Evolutionary conservation across 306 rosid species (phyloP), one percentile per base, ranked within the genome.

Genomic region (Citrullus mucosospermus): DNA sequence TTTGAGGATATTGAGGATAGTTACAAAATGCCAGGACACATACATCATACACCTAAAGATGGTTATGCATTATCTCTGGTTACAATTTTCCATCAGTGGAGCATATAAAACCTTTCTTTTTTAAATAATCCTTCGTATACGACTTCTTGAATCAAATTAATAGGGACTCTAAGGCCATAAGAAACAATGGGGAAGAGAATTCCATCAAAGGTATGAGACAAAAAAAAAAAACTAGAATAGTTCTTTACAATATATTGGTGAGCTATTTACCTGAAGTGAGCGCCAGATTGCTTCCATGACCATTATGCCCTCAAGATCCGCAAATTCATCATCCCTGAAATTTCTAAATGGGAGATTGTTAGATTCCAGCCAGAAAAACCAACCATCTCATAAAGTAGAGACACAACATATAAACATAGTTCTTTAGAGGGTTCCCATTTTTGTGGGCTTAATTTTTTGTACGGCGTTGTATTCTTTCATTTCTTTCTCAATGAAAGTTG

Each of bases 281-380:
- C 90, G 98, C 99, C 99, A 96, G 72, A 92, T 91, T 85, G 99
- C 99, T 90, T 96, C 99, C 89, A 92, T 96, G 88, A 96, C 91
- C 99, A 96, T 96, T 83, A 96, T 87, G 85, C 92, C 99, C 86
- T 96, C 99, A 54, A 96, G 96, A 87, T 96, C 99, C 28, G 90
- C 99, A 82, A 96, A 89, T 75, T 91, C 98, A 77, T 91, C 96
- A 70, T 92, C 98, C 88, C 99, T 96, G 87, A 81, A 78, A 83
- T 80, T 86, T 80, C 48, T 46, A 39, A 34, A 67, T 30, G 44
- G 30, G 66, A 43, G n/a, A 16, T 68, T 22, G 30, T 43, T 43
- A 68, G 68, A 3, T 1, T n/a, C 46, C 67, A 68, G 56, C 34
- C 7, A 36, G 75, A 9, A 70, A 51, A 73, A 15, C 57, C 41